Percentiles rank a stretch among this genome's conserved stretches.
Evolutionary conservation across 345 rosid genomes (phyloP).

Genomic region (Salix suchowensis): DNA sequence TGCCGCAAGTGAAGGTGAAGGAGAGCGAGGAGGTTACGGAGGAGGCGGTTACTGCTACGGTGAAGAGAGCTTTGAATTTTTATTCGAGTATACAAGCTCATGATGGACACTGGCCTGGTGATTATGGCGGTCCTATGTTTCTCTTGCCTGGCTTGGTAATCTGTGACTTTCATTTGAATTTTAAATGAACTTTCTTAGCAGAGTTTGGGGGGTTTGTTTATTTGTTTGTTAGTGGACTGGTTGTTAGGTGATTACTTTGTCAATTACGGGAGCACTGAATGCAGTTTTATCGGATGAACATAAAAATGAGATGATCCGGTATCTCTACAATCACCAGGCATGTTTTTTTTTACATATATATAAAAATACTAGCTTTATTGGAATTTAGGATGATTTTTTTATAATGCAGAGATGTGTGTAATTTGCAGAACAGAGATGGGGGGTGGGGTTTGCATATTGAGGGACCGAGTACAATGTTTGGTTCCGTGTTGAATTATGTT

Average conservation of each 20-base stretch:
- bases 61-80: constrained; percentile 66
- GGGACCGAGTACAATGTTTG: constrained; percentile 98
- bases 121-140: constrained; percentile 99
- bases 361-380: not conserved
- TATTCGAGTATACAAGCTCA: constrained; percentile 74
- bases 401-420: not conserved
- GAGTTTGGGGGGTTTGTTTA: not conserved
- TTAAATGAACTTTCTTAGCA: not conserved
- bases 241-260: constrained; percentile 66
- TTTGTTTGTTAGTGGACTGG: not conserved
- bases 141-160: constrained; percentile 84
- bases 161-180: not conserved
- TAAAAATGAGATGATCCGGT: constrained; percentile 72
- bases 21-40: constrained; percentile 61
- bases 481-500: constrained; percentile 77
- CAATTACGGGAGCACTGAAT: constrained; percentile 77
- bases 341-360: not conserved
- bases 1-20: constrained; percentile 51
- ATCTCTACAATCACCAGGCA: constrained; percentile 91
- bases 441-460: constrained; percentile 99
- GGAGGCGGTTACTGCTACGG: constrained; percentile 47
- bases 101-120: constrained; percentile 99
- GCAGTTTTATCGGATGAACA: constrained; percentile 73
- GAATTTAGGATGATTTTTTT: not conserved
- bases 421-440: constrained; percentile 82